Base-by-base conservation (phyloP, 2,329 filamentous ascomycete genomes). In the Fusarium sp. region DNA sequence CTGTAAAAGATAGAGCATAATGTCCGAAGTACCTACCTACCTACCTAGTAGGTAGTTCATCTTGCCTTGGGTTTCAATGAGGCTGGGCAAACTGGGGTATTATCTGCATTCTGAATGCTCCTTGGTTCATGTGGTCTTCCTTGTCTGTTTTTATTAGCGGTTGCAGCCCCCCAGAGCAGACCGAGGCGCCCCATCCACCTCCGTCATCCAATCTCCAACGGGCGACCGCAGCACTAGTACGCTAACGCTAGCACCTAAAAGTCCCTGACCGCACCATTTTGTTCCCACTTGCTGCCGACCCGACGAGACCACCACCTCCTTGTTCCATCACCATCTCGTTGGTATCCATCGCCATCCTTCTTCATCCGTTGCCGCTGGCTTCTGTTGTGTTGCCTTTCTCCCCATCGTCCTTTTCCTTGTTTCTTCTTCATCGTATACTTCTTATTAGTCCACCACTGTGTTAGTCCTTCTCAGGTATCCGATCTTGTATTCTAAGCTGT, bases 191-290 rank as follows among this genome's bases (percentile, higher is more conserved):
- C 66, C 67, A 59, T 64, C 63, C 64, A 57, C 52, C 41, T 61
- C 52, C 64, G 55, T 71, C 68, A 71, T 70, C 68, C 68, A 70
- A 70, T 71, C 68, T 70, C 68, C 68, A 69, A 69, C 59, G 34
- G 55, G 59, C 54, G 56, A 57, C 51, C 53, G 44, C 41, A 54
- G 40, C 24, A 25, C 47, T 55, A 49, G 47, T 49, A 49, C 45
- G 51, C 58, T 24, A 56, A 63, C 52, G 27, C 49, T 27, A 41
- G 59, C 37, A 59, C 58, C 69, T 42, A 69, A 74, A 70, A 72
- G 52, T 71, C 62, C 67, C 73, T 72, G 67, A 75, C 73, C 69
- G 72, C 69, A 71, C 72, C 69, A 72, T 70, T 56, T 56, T 56
- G 63, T 53, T 71, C 56, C 52, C 57, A 46, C 59, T 67, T 57